Base-by-base conservation (phyloP, 495 filamentous ascomycete species). In the Amorphotheca resinae region DNA sequence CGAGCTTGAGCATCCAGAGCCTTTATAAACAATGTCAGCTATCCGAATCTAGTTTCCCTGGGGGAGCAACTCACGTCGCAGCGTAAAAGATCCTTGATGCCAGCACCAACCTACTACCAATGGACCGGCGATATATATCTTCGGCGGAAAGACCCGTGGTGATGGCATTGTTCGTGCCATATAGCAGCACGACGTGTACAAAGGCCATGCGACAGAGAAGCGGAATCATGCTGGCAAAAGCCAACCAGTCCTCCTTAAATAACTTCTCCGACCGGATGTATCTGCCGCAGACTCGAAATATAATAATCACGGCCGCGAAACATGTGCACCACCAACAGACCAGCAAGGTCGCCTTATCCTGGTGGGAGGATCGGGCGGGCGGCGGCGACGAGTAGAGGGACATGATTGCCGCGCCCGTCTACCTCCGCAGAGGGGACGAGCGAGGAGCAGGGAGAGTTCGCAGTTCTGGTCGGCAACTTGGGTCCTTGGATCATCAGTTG, bases 311-410 rank as follows among this genome's bases (percentile, higher is more conserved):
- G 36, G 87, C 63, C 23, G 86, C 83, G 56, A 93, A 91, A 5
- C 65, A 66, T 6, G 87, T 93, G 45, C 84, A 85, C 91, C 91
- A 95, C 84, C 87, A 95, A 56, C 82, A 88, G 53, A 91, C 85
- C 41, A 95, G 68, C 31, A 98, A 70, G 0, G 84, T 87, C 17
- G 85, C 77, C 47, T 85, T 80, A 62, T 84, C 71, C 22, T 78
- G 36, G 55, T 64, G 49, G 55, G 64, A 61, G 7, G 68, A 62
- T 47, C 69, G 72, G 38, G 69, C 63, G 40, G 69, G 66, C 35
- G 83, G 82, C 7, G 79, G 74, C 9, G 64, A 59, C 16, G 72
- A 68, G 54, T 78, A 78, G 41, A 76, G 58, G 41, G 68, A 44
- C 67, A 71, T 72, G n/a, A 4, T 15, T 32, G 23, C 64, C 64